Conservation (phyloP, 192 early-diverging fungal genomes). For the Geranomyces variabilis region DNA sequence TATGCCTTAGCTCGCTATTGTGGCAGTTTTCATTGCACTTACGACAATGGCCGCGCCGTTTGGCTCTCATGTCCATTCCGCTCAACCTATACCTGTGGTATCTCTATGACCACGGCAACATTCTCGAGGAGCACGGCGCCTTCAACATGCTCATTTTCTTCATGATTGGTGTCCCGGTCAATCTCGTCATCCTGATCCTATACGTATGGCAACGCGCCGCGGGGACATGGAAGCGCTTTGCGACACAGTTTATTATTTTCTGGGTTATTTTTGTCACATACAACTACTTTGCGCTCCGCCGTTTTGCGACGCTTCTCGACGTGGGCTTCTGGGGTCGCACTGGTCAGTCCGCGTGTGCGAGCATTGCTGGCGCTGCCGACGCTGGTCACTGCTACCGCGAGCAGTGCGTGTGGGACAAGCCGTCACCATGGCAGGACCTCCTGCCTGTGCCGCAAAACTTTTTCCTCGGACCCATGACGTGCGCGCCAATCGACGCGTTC, state of each 20-base stretch:
- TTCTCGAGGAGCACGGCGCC: conserved; percentile 5
- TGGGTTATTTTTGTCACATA: neutral
- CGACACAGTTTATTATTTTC: neutral
- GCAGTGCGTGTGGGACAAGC: conserved; percentile 15
- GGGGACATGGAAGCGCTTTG: neutral
- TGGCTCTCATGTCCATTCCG: neutral
- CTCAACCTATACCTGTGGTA: conserved; percentile 13
- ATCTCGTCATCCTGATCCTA: conserved; percentile 8
- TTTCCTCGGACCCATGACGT: conserved; percentile 15
- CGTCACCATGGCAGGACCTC: conserved; percentile 2
- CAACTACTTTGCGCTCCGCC: neutral
- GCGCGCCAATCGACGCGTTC: neutral
- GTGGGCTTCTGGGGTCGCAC: conserved; percentile 6
- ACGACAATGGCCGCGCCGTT: conserved; percentile 2
- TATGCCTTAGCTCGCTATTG: conserved; percentile 1
- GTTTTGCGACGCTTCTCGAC: neutral
- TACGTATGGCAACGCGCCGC: conserved; percentile 5
- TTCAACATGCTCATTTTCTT: conserved; percentile 17
- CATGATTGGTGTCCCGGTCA: conserved; percentile 10
- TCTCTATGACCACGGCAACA: conserved; percentile 18
- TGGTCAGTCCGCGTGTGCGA: neutral
- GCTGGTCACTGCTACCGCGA: conserved; percentile 1
- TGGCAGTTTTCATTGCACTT: neutral
- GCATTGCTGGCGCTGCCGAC: neutral
- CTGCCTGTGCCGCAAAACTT: conserved; percentile 13